These are phyloP conservation scores for Paramecium sonneborni DNA, from an alignment of 73 alveolate genomes.

Conservation along the genomic window DNA sequence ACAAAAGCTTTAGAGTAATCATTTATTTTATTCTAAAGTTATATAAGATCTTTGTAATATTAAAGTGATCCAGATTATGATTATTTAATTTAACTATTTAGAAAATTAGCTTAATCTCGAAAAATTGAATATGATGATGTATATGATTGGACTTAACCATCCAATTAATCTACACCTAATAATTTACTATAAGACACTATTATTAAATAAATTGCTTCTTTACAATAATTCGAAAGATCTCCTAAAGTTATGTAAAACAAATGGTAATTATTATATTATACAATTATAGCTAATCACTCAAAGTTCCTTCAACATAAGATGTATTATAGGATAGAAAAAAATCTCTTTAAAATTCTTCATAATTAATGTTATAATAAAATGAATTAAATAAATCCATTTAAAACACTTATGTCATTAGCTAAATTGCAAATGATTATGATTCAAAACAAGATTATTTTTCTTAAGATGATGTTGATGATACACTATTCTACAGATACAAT, in stretches of 20 bases:
- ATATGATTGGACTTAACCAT: slow-evolving; percentile 13
- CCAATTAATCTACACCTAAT: not conserved
- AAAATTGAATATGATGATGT: slow-evolving; percentile 11
- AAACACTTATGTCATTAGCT: not conserved
- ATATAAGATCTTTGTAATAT: slow-evolving; percentile 28
- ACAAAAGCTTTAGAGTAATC: not conserved
- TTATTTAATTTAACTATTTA: not conserved
- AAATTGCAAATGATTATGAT: not conserved
- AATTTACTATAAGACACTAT: not conserved
- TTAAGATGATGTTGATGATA: slow-evolving; percentile 9
- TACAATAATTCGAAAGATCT: not conserved
- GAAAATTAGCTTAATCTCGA: not conserved
- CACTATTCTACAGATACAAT: not conserved
- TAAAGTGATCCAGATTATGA: slow-evolving; percentile 62
- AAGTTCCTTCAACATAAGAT: not conserved
- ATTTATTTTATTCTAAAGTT: not conserved
- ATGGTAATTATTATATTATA: not conserved
- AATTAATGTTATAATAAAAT: not conserved
- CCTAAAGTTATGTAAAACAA: not conserved
- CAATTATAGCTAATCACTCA: not conserved
- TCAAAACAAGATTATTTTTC: not conserved
- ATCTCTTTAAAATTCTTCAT: not conserved
- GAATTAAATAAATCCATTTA: not conserved
- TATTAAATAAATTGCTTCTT: not conserved
- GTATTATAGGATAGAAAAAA: not conserved